These are phyloP conservation scores for Pholiota microspora DNA, from an alignment of 768 basidiomycete genomes.

Conservation along the genomic window DNA sequence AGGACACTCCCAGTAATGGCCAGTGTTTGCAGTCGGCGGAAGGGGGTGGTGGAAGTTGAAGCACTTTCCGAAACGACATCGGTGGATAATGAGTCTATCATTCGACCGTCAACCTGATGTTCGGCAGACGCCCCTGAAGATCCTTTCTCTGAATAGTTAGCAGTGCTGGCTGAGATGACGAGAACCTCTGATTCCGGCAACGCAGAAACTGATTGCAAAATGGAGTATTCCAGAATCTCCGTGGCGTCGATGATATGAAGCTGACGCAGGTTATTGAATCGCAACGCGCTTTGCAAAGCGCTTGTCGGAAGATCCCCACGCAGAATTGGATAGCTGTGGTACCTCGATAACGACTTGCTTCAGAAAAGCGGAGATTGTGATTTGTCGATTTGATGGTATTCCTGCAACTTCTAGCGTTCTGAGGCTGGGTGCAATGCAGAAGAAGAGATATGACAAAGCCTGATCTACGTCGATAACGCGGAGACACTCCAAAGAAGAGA, in stretches of 20 bases:
- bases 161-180: background rate
- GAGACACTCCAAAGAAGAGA: conserved; percentile 11
- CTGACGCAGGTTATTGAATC: conserved; percentile 3
- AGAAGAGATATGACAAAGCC: conserved; percentile 7
- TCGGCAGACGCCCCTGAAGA: too few relatives aligned
- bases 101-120: too few relatives aligned
- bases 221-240: conserved; percentile 1
- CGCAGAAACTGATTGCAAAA: conserved; percentile 1
- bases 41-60: background rate
- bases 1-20: background rate
- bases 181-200: conserved; percentile 4
- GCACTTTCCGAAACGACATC: background rate
- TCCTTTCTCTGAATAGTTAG: background rate
- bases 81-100: too few relatives aligned
- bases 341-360: background rate
- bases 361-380: conserved; percentile 7
- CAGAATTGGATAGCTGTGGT: background rate
- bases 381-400: background rate
- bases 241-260: conserved; percentile 3
- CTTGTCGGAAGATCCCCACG: background rate
- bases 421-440: conserved; percentile 10
- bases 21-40: background rate
- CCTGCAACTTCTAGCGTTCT: conserved; percentile 1
- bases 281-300: background rate
- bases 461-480: background rate